Percentiles rank a stretch among this genome's conserved stretches.
Conservation (phyloP, 192 early-diverging fungal species). For the Diversispora epigaea region DNA sequence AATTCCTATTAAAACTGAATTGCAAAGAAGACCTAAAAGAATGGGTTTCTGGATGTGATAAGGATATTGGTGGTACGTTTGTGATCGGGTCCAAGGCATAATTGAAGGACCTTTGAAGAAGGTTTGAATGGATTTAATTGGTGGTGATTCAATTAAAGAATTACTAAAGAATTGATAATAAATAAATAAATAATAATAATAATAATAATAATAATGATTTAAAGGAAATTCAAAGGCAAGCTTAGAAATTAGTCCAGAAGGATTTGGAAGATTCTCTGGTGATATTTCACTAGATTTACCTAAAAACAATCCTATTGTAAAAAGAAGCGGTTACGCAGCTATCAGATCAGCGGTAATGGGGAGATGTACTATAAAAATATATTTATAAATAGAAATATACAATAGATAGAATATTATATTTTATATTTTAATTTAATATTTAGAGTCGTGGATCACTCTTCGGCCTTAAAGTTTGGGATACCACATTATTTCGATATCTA, state of each 20-base stretch:
- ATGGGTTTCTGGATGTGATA: constrained; percentile 86
- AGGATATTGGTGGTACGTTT: constrained; percentile 78
- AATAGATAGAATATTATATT: neutral
- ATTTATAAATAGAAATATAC: neutral
- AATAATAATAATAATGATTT: constrained; percentile 19
- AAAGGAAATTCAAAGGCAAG: constrained; percentile 70
- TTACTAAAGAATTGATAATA: neutral
- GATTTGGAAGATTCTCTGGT: constrained; percentile 74
- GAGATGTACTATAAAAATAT: neutral
- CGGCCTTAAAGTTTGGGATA: constrained; percentile 79
- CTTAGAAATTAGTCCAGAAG: constrained; percentile 67
- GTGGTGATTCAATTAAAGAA: too few relatives aligned
- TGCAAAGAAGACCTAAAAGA: constrained; percentile 61
- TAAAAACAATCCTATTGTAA: constrained; percentile 57
- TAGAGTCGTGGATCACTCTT: constrained; percentile 53
- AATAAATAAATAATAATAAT: neutral
- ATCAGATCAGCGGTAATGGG: constrained; percentile 68
- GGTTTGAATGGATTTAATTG: too few relatives aligned
- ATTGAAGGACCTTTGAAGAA: too few relatives aligned
- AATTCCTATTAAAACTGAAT: constrained; percentile 68
- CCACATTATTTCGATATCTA: constrained; percentile 81
- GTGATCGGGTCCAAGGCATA: neutral
- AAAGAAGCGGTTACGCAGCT: constrained; percentile 88
- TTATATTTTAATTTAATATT: constrained; percentile 57
- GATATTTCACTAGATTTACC: constrained; percentile 79